Evolutionary conservation across 2,329 filamentous ascomycete genomes (phyloP).

Genomic region (Cytospora piceicola): DNA sequence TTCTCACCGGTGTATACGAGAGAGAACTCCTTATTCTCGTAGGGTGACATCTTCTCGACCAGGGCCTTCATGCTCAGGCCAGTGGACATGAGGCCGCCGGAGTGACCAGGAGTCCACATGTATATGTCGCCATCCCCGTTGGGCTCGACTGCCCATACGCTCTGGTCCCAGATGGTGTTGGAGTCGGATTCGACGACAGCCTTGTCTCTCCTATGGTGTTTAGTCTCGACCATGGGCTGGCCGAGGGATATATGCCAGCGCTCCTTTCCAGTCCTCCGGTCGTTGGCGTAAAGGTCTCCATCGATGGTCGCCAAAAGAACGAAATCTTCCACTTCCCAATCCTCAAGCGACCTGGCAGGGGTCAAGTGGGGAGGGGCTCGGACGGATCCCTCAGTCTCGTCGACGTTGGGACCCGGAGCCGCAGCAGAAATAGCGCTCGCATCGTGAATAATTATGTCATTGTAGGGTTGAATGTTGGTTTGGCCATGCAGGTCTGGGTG

Average conservation of each 20-base stretch:
- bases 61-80: slow-evolving; percentile 81
- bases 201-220: slow-evolving; percentile 73
- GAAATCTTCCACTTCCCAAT: slow-evolving; percentile 99
- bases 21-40: slow-evolving; percentile 72
- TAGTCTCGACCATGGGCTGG: slow-evolving; percentile 88
- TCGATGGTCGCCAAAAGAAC: slow-evolving; percentile 99
- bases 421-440: slow-evolving; percentile 97
- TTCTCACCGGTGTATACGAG: slow-evolving; percentile 92
- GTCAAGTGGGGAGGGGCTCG: slow-evolving; percentile 74
- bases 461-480: slow-evolving; percentile 32
- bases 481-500: slow-evolving; percentile 1
- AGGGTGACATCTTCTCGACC: slow-evolving; percentile 81
- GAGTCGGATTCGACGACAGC: slow-evolving; percentile 64
- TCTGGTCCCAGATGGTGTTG: slow-evolving; percentile 72
- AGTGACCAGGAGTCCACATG: slow-evolving; percentile 73
- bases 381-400: slow-evolving; percentile 63
- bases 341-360: slow-evolving; percentile 91
- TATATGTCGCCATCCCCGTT: slow-evolving; percentile 85
- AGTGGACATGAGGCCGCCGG: slow-evolving; percentile 65
- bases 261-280: slow-evolving; percentile 81
- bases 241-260: slow-evolving; percentile 86
- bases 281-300: slow-evolving; percentile 89
- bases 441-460: slow-evolving; percentile 58
- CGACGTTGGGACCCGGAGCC: slow-evolving; percentile 76
- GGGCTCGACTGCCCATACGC: slow-evolving; percentile 94